These are phyloP conservation scores for Aspergillus sp. DNA, from an alignment of 2,329 filamentous ascomycete species.

Conservation along the genomic window DNA sequence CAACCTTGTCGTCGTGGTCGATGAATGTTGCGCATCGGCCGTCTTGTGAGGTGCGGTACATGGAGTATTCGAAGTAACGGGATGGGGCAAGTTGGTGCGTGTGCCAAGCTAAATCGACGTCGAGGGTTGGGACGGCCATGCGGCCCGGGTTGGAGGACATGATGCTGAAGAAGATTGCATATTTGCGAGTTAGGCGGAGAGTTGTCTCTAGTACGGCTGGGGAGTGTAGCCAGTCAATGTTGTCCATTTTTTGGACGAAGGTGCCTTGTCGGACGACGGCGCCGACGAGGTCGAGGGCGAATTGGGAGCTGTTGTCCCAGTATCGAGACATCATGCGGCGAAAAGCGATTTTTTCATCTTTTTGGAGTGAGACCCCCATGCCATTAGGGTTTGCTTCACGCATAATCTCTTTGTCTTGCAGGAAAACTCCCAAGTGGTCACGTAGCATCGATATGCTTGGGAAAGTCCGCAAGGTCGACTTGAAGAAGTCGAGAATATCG, in stretches of 20 bases:
- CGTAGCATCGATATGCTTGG: constrained; percentile 55
- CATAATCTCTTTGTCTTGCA: constrained; percentile 43
- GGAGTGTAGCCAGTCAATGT: constrained; percentile 76
- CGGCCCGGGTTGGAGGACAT: constrained; percentile 35
- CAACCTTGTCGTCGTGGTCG: constrained; percentile 82
- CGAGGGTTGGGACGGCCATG: constrained; percentile 38
- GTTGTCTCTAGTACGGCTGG: constrained; percentile 65
- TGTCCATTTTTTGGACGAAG: constrained; percentile 63
- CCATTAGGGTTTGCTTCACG: constrained; percentile 39
- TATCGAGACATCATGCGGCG: constrained; percentile 46
- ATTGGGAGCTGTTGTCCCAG: constrained; percentile 42
- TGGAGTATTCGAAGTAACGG: constrained; percentile 62
- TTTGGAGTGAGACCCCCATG: constrained; percentile 6
- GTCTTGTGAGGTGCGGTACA: constrained; percentile 33
- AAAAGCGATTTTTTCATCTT: constrained; percentile 30
- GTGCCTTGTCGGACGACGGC: constrained; percentile 45
- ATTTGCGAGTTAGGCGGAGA: constrained; percentile 60
- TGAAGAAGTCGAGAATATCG: constrained; percentile 38
- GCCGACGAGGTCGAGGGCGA: constrained; percentile 42
- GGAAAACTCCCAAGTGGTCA: constrained; percentile 47
- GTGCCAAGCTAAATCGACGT: constrained; percentile 52
- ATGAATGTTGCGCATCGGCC: constrained; percentile 55
- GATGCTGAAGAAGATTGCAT: constrained; percentile 47
- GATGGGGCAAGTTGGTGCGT: constrained; percentile 71
- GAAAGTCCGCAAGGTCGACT: constrained; percentile 13